These are phyloP conservation scores for Termitomyces sp. DNA, from an alignment of 768 basidiomycete genomes.

Conservation along the genomic window DNA sequence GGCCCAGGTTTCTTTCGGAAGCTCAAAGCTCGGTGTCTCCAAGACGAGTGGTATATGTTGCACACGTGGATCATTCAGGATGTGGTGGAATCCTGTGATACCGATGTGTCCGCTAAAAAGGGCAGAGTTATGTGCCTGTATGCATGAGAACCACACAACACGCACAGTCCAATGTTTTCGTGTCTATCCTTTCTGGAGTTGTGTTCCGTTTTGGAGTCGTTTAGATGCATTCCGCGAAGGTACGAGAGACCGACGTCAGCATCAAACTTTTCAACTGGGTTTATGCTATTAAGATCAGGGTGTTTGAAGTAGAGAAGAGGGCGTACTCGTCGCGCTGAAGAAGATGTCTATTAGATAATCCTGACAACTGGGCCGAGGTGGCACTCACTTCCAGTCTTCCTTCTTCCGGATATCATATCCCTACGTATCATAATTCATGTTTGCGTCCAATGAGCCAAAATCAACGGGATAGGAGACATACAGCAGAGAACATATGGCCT, in stretches of 20 bases:
- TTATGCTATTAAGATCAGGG: neutral
- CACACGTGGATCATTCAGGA: constrained; percentile 66
- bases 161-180: constrained; percentile 81
- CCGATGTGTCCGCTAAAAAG: constrained; percentile 63
- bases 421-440: constrained; percentile 26
- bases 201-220: constrained; percentile 71
- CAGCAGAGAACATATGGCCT: constrained; percentile 82
- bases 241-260: constrained; percentile 67
- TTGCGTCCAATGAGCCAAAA: neutral
- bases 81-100: constrained; percentile 57
- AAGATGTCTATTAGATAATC: neutral
- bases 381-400: constrained; percentile 67
- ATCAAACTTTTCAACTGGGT: constrained; percentile 61
- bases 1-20: constrained; percentile 61
- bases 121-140: neutral
- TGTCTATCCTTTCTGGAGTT: constrained; percentile 75
- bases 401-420: constrained; percentile 80
- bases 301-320: neutral
- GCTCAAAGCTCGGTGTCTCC: constrained; percentile 76
- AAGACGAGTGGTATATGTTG: constrained; percentile 75
- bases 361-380: neutral
- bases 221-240: constrained; percentile 81
- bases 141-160: constrained; percentile 9
- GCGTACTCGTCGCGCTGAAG: constrained; percentile 24
- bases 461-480: constrained; percentile 25